These are phyloP conservation scores for Yamadazyma sp. DNA, from an alignment of 805 yeast genomes.

Conservation along the genomic window DNA sequence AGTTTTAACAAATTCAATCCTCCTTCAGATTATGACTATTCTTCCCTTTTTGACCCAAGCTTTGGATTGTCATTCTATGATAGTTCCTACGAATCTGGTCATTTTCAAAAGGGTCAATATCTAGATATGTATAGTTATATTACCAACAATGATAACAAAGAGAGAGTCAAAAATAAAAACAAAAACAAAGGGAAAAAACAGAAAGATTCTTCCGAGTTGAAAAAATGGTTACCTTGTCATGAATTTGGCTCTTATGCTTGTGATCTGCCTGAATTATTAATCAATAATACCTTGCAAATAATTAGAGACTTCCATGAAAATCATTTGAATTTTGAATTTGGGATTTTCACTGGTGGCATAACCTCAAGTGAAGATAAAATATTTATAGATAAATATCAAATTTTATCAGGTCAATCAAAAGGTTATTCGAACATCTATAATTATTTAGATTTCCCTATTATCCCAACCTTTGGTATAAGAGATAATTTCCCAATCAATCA, in stretches of 20 bases:
- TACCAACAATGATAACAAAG: slow-evolving; percentile 9
- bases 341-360: slow-evolving; percentile 70
- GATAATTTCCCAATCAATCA: slow-evolving; percentile 71
- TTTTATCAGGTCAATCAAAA: slow-evolving; percentile 65
- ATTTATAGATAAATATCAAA: slow-evolving; percentile 51
- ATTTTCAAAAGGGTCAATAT: slow-evolving; percentile 28
- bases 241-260: slow-evolving; percentile 61
- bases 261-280: slow-evolving; percentile 61
- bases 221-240: slow-evolving; percentile 46
- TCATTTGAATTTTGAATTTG: slow-evolving; percentile 49
- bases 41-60: slow-evolving; percentile 22
- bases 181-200: too few relatives aligned
- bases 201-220: slow-evolving; percentile 10
- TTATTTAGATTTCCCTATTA: slow-evolving; percentile 53
- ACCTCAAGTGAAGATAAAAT: slow-evolving; percentile 59
- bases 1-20: slow-evolving; percentile 32
- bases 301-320: slow-evolving; percentile 18
- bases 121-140: slow-evolving; percentile 8
- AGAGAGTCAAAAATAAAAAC: slow-evolving; percentile 36
- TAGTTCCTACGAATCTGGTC: slow-evolving; percentile 21
- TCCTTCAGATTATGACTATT: slow-evolving; percentile 18
- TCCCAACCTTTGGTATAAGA: slow-evolving; percentile 63
- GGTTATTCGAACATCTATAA: slow-evolving; percentile 60
- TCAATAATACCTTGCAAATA: slow-evolving; percentile 52
- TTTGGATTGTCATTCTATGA: slow-evolving; percentile 21